A percentile compares a stretch with the other conserved stretches of the same genome.
These are phyloP conservation scores for Populus deltoides DNA, from an alignment of 345 rosid species.

Conservation along the genomic window DNA sequence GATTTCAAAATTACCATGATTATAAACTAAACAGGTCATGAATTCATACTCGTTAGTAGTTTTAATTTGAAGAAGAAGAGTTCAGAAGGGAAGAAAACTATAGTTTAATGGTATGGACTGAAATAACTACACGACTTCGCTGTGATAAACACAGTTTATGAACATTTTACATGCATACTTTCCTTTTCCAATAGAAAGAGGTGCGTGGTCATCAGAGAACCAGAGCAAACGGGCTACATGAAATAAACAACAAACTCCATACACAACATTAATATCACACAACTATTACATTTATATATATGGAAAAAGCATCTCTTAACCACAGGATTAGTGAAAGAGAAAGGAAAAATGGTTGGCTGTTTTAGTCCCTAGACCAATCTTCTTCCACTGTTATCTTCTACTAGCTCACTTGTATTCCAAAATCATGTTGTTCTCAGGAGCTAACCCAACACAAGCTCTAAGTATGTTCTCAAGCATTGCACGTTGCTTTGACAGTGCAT, in stretches of 20 bases:
- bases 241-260: not conserved
- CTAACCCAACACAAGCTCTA: conserved; percentile 89
- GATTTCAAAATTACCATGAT: too few species aligned
- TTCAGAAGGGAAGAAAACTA: not conserved
- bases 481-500: conserved; percentile 90
- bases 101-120: not conserved
- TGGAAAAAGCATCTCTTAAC: not conserved
- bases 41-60: too few species aligned
- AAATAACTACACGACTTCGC: not conserved
- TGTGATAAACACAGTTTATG: not conserved
- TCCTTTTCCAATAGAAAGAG: not conserved
- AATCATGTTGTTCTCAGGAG: conserved; percentile 98
- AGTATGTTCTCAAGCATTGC: conserved; percentile 97
- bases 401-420: conserved; percentile 81
- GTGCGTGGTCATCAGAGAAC: not conserved
- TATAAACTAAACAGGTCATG: too few species aligned
- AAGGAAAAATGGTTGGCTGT: not conserved
- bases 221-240: not conserved
- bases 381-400: conserved; percentile 1
- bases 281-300: not conserved
- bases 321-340: not conserved
- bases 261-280: not conserved
- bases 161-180: not conserved
- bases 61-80: not conserved
- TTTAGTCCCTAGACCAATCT: not conserved